phyloP scores from a whole-genome alignment of 371 early-diverging fungal genomes.

The Saksenaea oblongispora region DNA sequence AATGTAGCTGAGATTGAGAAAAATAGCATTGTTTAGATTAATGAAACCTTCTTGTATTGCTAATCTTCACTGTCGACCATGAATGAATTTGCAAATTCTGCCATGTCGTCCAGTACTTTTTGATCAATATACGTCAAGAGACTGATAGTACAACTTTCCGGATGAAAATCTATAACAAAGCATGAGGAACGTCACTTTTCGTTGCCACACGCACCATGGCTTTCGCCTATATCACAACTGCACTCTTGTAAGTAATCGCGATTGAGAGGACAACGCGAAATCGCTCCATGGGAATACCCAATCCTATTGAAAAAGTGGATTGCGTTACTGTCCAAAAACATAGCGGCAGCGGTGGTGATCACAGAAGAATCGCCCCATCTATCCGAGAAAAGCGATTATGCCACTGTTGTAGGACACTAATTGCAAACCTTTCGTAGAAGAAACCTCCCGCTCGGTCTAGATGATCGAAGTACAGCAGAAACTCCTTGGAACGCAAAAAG shows the following conservation, averaged over 20 bases:
- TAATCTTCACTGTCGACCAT: not conserved
- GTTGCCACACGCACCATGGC: conserved; percentile 21
- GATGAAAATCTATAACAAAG: conserved; percentile 20
- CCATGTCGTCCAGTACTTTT: conserved; percentile 18
- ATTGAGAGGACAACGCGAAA: conserved; percentile 41
- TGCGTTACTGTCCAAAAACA: conserved; percentile 77
- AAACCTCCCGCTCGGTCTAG: conserved; percentile 87
- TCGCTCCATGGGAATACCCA: conserved; percentile 67
- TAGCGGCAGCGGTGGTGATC: conserved; percentile 85
- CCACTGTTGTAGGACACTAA: not conserved
- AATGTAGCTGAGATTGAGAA: conserved; percentile 3
- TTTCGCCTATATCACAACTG: conserved; percentile 28
- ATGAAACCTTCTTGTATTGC: not conserved
- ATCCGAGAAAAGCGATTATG: not conserved
- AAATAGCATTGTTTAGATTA: not conserved
- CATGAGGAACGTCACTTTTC: not conserved
- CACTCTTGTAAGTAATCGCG: conserved; percentile 21
- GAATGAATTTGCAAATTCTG: conserved; percentile 8
- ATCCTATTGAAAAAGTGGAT: conserved; percentile 90
- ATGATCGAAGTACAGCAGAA: conserved; percentile 76
- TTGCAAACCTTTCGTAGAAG: conserved; percentile 82
- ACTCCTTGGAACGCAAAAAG: conserved; percentile 73
- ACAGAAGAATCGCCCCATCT: conserved; percentile 55
- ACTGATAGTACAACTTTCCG: conserved; percentile 28
- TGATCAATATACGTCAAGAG: conserved; percentile 19